Evolutionary conservation across 441 rosid species (phyloP).

Genomic region (Jatropha podagrica): DNA sequence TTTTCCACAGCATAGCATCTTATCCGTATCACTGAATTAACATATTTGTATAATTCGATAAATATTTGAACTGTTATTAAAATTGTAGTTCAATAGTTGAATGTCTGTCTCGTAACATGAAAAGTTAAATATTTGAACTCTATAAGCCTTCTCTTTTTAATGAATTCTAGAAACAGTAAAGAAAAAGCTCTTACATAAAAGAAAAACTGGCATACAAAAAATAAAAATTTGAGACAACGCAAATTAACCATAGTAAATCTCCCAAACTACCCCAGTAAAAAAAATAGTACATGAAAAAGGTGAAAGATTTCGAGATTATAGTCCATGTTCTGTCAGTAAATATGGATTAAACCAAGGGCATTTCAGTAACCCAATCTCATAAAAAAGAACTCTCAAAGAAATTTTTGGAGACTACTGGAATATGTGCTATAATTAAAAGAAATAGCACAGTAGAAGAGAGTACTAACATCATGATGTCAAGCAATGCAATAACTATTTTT

Average conservation of each 20-base stretch:
- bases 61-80: not conserved
- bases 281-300: slow-evolving; percentile 7
- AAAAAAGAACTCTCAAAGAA: slow-evolving; percentile 18
- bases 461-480: slow-evolving; percentile 46
- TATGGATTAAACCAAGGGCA: slow-evolving; percentile 26
- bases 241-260: not conserved
- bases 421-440: slow-evolving; percentile 28
- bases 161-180: no score
- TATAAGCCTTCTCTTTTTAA: no score
- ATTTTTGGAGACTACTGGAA: slow-evolving; percentile 11
- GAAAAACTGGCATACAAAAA: no score
- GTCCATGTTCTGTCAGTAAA: slow-evolving; percentile 22
- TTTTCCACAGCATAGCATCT: slow-evolving; percentile 18
- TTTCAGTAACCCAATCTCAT: slow-evolving; percentile 21
- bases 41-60: not conserved
- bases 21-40: slow-evolving; percentile 7
- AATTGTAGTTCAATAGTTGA: no score
- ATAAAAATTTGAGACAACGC: not conserved
- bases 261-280: slow-evolving; percentile 15
- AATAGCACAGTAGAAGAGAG: slow-evolving; percentile 40
- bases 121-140: no score
- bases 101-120: no score
- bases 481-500: slow-evolving; percentile 42
- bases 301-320: slow-evolving; percentile 8
- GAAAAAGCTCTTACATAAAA: no score